Evolutionary conservation across 1,284 basidiomycete species (phyloP).

Genomic region (Apiotrichum gracile): DNA sequence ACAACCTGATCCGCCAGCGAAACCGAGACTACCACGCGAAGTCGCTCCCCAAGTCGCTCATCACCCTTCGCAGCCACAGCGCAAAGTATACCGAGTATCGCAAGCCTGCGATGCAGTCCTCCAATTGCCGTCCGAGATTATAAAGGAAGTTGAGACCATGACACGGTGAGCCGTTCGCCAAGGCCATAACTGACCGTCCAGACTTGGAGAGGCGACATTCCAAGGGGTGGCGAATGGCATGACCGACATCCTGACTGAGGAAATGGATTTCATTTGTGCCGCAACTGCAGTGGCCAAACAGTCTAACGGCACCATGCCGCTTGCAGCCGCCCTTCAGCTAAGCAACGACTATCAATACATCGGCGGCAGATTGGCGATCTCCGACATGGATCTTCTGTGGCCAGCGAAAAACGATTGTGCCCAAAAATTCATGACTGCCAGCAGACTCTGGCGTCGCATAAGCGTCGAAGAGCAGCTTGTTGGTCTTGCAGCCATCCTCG

Average conservation of each 20-base stretch:
- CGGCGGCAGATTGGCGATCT: slow-evolving; percentile 41
- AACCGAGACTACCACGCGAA: too few species aligned
- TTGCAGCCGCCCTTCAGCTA: slow-evolving; percentile 66
- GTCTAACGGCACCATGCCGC: slow-evolving; percentile 54
- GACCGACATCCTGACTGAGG: slow-evolving; percentile 2
- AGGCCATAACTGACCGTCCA: background rate
- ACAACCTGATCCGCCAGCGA: too few species aligned
- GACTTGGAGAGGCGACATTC: background rate
- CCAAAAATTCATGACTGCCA: slow-evolving; percentile 53
- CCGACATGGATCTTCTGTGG: slow-evolving; percentile 47
- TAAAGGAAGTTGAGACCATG: background rate
- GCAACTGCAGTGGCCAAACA: slow-evolving; percentile 71
- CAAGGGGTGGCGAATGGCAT: background rate
- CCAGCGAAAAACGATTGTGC: slow-evolving; percentile 51
- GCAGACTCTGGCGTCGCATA: slow-evolving; percentile 63
- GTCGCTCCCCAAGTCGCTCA: background rate
- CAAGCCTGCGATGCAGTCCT: slow-evolving; percentile 52
- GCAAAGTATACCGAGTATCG: slow-evolving; percentile 30
- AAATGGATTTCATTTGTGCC: slow-evolving; percentile 10
- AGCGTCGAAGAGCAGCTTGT: slow-evolving; percentile 59
- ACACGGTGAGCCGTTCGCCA: background rate
- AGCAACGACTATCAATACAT: slow-evolving; percentile 81
- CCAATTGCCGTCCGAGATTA: slow-evolving; percentile 49
- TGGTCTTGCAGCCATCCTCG: slow-evolving; percentile 52
- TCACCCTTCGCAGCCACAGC: background rate